Percentiles rank a stretch among this genome's conserved stretches.
These are phyloP conservation scores for Paxillus involutus DNA, from an alignment of 768 basidiomycete species.

Conservation along the genomic window DNA sequence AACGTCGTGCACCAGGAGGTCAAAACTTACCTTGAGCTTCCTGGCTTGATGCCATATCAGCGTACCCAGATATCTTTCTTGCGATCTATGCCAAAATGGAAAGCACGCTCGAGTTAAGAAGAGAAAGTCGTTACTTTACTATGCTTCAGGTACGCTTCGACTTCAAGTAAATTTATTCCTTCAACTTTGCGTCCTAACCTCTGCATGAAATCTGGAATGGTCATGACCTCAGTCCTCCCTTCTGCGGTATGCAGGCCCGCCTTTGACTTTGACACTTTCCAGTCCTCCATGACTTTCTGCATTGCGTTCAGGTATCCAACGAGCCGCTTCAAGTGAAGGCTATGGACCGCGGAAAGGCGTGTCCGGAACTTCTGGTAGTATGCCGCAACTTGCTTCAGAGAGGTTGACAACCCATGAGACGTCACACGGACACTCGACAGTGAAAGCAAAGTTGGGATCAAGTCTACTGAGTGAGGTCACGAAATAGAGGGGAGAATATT, in stretches of 20 bases:
- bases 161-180: slow-evolving; percentile 81
- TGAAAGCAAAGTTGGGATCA: slow-evolving; percentile 87
- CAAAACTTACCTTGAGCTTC: slow-evolving; percentile 28
- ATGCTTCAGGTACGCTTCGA: slow-evolving; percentile 74
- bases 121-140: slow-evolving; percentile 68
- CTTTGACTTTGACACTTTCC: slow-evolving; percentile 36
- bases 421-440: slow-evolving; percentile 75
- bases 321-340: slow-evolving; percentile 79
- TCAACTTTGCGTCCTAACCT: slow-evolving; percentile 65
- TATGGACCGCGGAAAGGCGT: slow-evolving; percentile 70
- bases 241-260: slow-evolving; percentile 9
- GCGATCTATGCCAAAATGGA: slow-evolving; percentile 46
- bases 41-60: slow-evolving; percentile 56
- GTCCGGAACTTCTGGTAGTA: slow-evolving; percentile 80
- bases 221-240: slow-evolving; percentile 60
- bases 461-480: slow-evolving; percentile 48
- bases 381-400: slow-evolving; percentile 70
- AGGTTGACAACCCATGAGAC: slow-evolving; percentile 52
- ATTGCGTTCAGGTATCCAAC: slow-evolving; percentile 72
- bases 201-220: slow-evolving; percentile 62
- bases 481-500: not conserved
- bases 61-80: slow-evolving; percentile 83
- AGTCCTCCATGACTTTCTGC: slow-evolving; percentile 54
- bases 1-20: not conserved
- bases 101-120: not conserved